These are phyloP conservation scores for Globisporangium recalcitrans DNA, from an alignment of 352 stramenopile species.

Conservation along the genomic window DNA sequence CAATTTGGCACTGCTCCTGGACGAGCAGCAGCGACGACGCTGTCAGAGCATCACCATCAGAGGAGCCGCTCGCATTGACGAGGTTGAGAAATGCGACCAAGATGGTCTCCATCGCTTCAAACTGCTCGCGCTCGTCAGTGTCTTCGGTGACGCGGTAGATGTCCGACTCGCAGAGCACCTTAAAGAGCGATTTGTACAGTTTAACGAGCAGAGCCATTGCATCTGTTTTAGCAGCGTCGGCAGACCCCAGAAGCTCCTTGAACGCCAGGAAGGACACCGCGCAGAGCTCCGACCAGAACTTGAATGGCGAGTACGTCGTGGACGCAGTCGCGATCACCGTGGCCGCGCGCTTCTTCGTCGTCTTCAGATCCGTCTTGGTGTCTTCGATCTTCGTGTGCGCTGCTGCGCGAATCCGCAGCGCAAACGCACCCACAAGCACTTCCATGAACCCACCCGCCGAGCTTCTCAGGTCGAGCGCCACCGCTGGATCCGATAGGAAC, in stretches of 20 bases:
- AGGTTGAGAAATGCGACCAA: slow-evolving; percentile 45
- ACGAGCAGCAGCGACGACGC: not conserved
- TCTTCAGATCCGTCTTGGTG: slow-evolving; percentile 62
- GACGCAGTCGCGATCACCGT: slow-evolving; percentile 72
- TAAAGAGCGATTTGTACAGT: slow-evolving; percentile 60
- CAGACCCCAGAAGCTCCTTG: slow-evolving; percentile 12
- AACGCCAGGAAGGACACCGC: slow-evolving; percentile 49
- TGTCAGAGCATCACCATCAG: not conserved
- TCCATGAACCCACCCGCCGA: slow-evolving; percentile 55
- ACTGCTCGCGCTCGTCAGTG: slow-evolving; percentile 74
- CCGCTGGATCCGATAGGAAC: slow-evolving; percentile 39
- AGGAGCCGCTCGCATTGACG: slow-evolving; percentile 6
- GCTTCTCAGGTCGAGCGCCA: slow-evolving; percentile 30
- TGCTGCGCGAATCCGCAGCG: slow-evolving; percentile 53
- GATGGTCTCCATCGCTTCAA: slow-evolving; percentile 73
- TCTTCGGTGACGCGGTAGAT: slow-evolving; percentile 86
- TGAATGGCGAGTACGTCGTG: slow-evolving; percentile 77
- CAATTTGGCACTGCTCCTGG: slow-evolving; percentile 36
- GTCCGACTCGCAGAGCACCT: slow-evolving; percentile 55
- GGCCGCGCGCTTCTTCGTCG: slow-evolving; percentile 65
- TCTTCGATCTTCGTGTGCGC: slow-evolving; percentile 67
- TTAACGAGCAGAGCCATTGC: slow-evolving; percentile 34
- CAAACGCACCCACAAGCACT: slow-evolving; percentile 56
- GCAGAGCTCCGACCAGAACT: slow-evolving; percentile 83
- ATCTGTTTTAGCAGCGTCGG: not conserved